phyloP scores from a whole-genome alignment of 176 grass and related monocot genomes.

The Echinochloa phyllopogon region DNA sequence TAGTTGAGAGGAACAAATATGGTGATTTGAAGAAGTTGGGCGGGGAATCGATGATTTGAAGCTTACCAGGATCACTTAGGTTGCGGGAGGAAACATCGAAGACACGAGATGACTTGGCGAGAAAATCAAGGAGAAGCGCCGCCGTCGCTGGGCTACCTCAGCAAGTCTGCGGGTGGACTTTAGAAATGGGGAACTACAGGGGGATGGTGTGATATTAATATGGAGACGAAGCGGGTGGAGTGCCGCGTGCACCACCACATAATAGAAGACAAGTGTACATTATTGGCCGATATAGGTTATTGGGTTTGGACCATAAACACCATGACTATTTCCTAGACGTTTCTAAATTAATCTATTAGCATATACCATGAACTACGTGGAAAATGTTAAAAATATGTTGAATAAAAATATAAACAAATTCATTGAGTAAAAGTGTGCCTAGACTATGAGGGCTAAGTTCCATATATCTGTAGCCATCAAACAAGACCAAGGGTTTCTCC shows the following conservation, averaged over 20 bases:
- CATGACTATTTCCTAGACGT: background rate
- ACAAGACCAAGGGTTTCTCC: no score
- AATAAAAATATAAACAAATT: no score
- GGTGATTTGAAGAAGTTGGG: background rate
- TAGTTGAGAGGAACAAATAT: background rate
- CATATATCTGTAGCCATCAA: no score
- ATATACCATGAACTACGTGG: background rate
- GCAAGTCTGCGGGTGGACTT: background rate
- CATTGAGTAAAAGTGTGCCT: no score
- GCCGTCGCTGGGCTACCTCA: background rate
- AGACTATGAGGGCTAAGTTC: no score
- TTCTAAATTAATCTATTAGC: background rate
- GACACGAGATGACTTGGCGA: background rate
- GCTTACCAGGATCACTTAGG: background rate
- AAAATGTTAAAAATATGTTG: background rate
- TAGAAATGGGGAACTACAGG: background rate
- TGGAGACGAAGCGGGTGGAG: no score
- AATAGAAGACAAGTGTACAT: background rate
- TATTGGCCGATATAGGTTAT: background rate
- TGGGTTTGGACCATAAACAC: background rate
- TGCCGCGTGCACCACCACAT: no score
- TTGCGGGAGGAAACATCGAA: accelerated
- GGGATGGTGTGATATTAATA: background rate
- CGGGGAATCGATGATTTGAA: background rate
- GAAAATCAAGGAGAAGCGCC: background rate